A percentile compares a stretch with the other conserved stretches of the same genome.
These are phyloP conservation scores for Nasturtium officinale DNA, from an alignment of 345 rosid genomes.

Conservation along the genomic window DNA sequence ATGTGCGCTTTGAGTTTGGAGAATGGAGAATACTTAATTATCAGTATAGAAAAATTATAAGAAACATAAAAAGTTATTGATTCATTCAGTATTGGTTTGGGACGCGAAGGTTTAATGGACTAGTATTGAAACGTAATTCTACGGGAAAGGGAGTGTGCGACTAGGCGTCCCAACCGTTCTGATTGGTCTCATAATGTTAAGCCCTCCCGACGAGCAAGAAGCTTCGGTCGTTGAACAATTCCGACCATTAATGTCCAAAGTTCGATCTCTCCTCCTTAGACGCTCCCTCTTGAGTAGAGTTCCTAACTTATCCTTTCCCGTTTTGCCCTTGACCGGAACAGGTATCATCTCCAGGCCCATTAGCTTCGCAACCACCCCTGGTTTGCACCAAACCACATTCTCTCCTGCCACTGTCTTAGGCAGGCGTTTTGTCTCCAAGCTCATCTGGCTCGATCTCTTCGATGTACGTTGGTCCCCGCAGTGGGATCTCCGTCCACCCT, in stretches of 20 bases:
- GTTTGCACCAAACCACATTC: constrained; percentile 80
- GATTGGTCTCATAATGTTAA: constrained; percentile 46
- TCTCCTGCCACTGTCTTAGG: constrained; percentile 58
- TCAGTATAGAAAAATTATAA: neutral
- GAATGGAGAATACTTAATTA: constrained; percentile 5
- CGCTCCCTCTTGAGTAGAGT: constrained; percentile 54
- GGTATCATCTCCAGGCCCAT: constrained; percentile 94
- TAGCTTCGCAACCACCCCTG: constrained; percentile 88
- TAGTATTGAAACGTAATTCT: constrained; percentile 34
- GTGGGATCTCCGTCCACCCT: constrained; percentile 29
- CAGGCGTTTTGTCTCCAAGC: constrained; percentile 32
- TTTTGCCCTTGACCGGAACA: constrained; percentile 47
- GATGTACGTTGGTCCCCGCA: constrained; percentile 41
- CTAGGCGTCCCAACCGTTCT: constrained; percentile 30
- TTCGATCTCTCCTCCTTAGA: constrained; percentile 52
- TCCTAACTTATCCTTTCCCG: constrained; percentile 34
- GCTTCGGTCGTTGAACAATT: constrained; percentile 30
- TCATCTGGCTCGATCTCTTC: constrained; percentile 31
- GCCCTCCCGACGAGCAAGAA: constrained; percentile 47
- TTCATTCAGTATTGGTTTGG: constrained; percentile 13
- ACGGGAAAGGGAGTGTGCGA: constrained; percentile 44
- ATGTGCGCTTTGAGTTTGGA: neutral
- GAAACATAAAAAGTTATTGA: constrained; percentile 1
- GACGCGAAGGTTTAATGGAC: constrained; percentile 5
- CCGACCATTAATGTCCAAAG: constrained; percentile 31